Conservation (phyloP, 1,284 basidiomycete species). For the Naganishia albida region DNA sequence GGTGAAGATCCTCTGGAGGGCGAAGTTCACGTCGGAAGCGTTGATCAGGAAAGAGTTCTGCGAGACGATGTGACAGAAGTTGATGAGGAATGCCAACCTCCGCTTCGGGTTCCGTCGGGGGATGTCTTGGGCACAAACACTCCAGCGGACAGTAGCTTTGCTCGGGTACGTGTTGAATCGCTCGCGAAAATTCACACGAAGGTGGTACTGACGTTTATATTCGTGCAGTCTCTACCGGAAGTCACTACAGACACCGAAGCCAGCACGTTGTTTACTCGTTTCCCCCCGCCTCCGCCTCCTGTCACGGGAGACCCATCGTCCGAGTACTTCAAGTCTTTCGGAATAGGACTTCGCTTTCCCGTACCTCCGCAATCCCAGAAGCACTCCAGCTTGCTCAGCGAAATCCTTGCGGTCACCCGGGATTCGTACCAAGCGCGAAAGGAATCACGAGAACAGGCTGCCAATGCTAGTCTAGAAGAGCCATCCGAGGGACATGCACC, state of each 20-base stretch:
- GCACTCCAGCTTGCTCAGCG: constrained; percentile 24
- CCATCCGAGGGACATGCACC: not conserved
- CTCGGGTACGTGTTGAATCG: not conserved
- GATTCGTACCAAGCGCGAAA: constrained; percentile 26
- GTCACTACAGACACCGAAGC: constrained; percentile 10
- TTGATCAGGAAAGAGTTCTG: not conserved
- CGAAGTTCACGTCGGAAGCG: too few relatives aligned
- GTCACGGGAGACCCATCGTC: not conserved
- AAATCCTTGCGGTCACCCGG: constrained; percentile 22
- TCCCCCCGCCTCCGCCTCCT: not conserved
- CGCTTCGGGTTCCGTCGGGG: not conserved
- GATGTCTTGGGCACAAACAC: not conserved
- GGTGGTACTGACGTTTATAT: not conserved
- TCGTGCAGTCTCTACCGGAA: constrained; percentile 8
- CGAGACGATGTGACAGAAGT: not conserved
- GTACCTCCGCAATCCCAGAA: constrained; percentile 11
- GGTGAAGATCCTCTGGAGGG: constrained; percentile 2
- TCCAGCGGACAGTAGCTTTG: constrained; percentile 19
- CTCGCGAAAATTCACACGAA: not conserved
- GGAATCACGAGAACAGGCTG: not conserved
- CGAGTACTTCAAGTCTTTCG: not conserved
- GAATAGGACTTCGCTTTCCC: constrained; percentile 3
- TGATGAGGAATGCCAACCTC: not conserved
- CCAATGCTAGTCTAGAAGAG: not conserved
- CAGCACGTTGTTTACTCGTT: constrained; percentile 4